Base-by-base conservation (phyloP, 2,329 filamentous ascomycete species). In the Aspergillus caelatus region DNA sequence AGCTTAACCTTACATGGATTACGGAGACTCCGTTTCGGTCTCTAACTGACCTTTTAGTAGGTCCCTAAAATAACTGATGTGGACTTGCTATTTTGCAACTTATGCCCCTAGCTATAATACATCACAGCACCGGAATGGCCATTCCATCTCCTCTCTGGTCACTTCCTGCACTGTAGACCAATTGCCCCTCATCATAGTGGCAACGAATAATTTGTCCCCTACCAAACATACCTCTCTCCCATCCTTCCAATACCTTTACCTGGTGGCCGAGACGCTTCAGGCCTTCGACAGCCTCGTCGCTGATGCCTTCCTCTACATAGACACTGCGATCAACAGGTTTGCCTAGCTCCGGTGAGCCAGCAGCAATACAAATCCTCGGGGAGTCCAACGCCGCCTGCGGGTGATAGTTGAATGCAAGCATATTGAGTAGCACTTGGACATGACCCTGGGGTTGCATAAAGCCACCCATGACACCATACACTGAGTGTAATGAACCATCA, bases 381-480 rank as follows among this genome's bases (percentile, higher is more conserved):
- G 94, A 91, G 74, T 99, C 95, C 0, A 98, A 85, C 3, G 94
- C 93, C 63, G 92, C 88, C 78, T 99, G 95, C 0, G 94, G 93
- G 66, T 89, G 90, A 59, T 93, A 83, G 1, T 89, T 88, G 70
- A 94, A 96, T 0, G 93, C 87, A 0, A 96, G 79, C 86, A 96
- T 94, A 68, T 96, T 96, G 2, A 98, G 83, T 11, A 99, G 80
- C 0, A 97, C 93, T 78, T 98, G 95, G 0, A 98, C 89, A 65
- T 98, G 95, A 26, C 94, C 95, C 78, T 98, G 95, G 0, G 95
- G 95, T 80, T 99, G 95, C 91, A 98, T 98, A 79, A 96, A 98
- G 2, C 93, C 94, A 58, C 95, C 95, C 95, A 98, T 98, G 64
- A 98, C 94, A 59, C 95, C 95, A 72, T 94, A 97, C 0, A 96